Base-by-base conservation (phyloP, 495 filamentous ascomycete genomes). In the Penicillium canescens region DNA sequence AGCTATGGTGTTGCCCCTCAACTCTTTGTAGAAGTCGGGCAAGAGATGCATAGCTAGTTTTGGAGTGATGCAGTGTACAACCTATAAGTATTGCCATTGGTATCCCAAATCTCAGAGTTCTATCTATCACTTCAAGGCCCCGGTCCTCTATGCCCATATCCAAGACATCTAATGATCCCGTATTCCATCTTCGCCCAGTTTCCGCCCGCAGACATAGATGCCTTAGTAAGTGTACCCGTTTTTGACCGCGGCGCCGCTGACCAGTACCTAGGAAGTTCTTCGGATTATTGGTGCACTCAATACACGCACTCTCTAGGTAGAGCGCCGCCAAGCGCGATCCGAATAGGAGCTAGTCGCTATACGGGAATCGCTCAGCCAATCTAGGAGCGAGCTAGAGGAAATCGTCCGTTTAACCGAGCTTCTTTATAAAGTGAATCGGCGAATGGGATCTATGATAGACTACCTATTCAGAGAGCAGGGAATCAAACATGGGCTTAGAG, bases 181-280 rank as follows among this genome's bases (percentile, higher is more conserved):
- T 42, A 42, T 42, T 42, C 40, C 40, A 12, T 42, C 40, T 42
- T 42, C 23, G 40, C 40, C 40, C 21, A 42, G 11, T 42, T 24
- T 20, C 23, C 40, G 23, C 40, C 23, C 40, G 40, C 40, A 46
- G 49, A 54, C 12, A 69, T 76, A 57, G 78, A 80, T 46, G 39
- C 23, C 35, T 54, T 42, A 23, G 52, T 54, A 54, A 20, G 43
- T 47, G 41, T 47, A 14, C 35, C 28, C 31, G 14, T 18, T 31
- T 18, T 47, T 47, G 20, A 26, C 16, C 34, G 31, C 26, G 18
- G 44, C 28, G 42, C 28, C 34, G 35, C 12, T 42, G 45, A 23
- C 45, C 45, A 28, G 21, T 21, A 14, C 21, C 26, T 13, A 57
- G 54, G 54, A 57, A 42, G 33, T 50, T 31, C 47, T 57, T 47